Evolutionary conservation across 441 rosid genomes (phyloP), one percentile per base, ranked within the genome.

Genomic region (Codiaeum variegatum): DNA sequence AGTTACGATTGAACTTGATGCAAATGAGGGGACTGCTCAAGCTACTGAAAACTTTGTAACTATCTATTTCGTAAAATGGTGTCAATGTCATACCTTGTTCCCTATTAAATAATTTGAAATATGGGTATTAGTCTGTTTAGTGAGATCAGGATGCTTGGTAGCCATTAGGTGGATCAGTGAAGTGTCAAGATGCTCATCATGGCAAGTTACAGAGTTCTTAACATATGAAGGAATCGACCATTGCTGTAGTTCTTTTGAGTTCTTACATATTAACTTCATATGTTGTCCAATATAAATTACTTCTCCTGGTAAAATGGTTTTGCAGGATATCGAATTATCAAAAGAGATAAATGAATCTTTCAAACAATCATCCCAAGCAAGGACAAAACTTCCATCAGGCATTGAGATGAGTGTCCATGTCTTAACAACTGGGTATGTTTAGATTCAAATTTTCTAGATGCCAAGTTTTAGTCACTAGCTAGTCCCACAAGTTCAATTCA

Each of bases 341-440:
- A 96, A 90, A 85, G 99, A 96, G 87, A 93, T 96, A 78, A 96
- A 96, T 21, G 99, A 96, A 80, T 91, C 99, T 74, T 96, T 96
- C 88, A 93, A 84, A 84, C 97, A 89, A 79, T 96, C 99, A 40
- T 90, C 98, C n/a, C 99, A 93, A 82, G 99, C 98, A 51, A 85
- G 99, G 87, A 87, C 97, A 73, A 96, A 96, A 83, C 90, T 93
- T 68, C 99, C 98, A 49, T 89, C 97, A 0, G 97, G 99, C 66
- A 93, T 93, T 78, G 99, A 96, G 86, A 87, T 96, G 98, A 96
- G 97, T 77, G 99, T 96, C 74, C 98, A 93, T 71, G 97, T 96
- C 73, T 86, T 96, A 78, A 96, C 97, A 70, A 93, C 99, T 42
- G 99, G 99, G 98, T 93, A 79, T 44, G 85, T 76, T 72, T 74